Percentiles rank a stretch among this genome's conserved stretches.
phyloP scores from a whole-genome alignment of 1,284 basidiomycete genomes.

The Moniliophthora roreri region DNA sequence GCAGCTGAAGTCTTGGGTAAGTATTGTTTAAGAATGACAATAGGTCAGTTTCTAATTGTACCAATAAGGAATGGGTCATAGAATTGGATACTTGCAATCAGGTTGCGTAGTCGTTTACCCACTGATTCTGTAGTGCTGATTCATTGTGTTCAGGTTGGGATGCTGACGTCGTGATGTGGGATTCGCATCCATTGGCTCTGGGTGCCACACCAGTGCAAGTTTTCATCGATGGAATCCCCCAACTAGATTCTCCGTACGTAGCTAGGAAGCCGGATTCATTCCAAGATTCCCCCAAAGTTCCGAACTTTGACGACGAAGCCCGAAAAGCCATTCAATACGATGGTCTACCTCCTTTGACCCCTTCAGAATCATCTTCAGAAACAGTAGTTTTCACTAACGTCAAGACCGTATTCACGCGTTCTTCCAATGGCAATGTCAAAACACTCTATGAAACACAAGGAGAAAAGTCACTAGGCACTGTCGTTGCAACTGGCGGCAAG shows the following conservation, averaged over 20 bases:
- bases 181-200: conserved; percentile 63
- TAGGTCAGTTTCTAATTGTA: background rate
- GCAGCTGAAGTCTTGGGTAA: conserved; percentile 42
- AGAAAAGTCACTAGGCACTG: conserved; percentile 22
- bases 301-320: conserved; percentile 45
- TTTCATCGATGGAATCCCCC: conserved; percentile 54
- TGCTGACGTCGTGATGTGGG: conserved; percentile 31
- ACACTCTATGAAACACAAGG: conserved; percentile 20
- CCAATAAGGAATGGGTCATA: conserved; percentile 31
- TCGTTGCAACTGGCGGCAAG: conserved; percentile 42
- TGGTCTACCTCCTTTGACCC: conserved; percentile 49
- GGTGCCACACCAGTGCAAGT: conserved; percentile 60
- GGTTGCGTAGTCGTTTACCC: conserved; percentile 23
- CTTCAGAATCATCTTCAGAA: conserved; percentile 4
- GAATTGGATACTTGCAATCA: conserved; percentile 44
- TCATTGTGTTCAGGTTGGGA: conserved; percentile 34
- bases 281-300: conserved; percentile 41
- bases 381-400: conserved; percentile 12
- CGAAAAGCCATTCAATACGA: conserved; percentile 41
- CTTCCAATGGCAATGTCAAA: conserved; percentile 10
- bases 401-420: conserved; percentile 14
- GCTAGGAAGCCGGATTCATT: conserved; percentile 35
- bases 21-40: no score
- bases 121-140: background rate
- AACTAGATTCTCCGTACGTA: conserved; percentile 35